Evolutionary conservation across 2,329 filamentous ascomycete genomes (phyloP), one percentile per base, ranked within the genome.

Genomic region (Pseudocercospora crystallina): DNA sequence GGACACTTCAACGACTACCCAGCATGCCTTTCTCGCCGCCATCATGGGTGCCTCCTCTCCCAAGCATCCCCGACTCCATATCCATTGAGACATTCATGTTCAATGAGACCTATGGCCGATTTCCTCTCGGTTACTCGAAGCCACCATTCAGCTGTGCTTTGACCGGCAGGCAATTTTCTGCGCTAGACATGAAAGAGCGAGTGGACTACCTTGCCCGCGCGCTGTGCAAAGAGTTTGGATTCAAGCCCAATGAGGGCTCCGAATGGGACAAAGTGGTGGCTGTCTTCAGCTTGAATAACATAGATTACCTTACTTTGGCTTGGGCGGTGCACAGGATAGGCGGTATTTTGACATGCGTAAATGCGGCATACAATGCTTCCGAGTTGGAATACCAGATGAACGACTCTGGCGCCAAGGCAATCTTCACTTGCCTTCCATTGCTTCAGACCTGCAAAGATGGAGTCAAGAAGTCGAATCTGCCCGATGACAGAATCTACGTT

Each of bases 181-280:
- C 79, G 5, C 60, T 75, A 29, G 81, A 92, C 60, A 79, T 89
- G 38, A 80, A 79, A 43, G 76, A 84, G 49, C 79, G 87, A 15
- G 80, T 87, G 8, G 84, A 89, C 26, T 76, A 74, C 46, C 76
- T 94, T 15, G 80, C 89, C 12, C 80, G 85, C 51, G 85, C 81
- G 15, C 72, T 95, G 31, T 79, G 80, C 35, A 84, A 87, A 65
- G 82, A 88, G 56, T 78, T 94, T 52, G 84, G 81, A 37, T 90
- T 88, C 79, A 69, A 78, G 39, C 82, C 86, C 7, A 85, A 88
- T 59, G 69, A 82, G 49, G 88, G 86, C 10, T 81, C 82, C 0
- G 87, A 91, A 66, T 94, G 86, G 85, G 88, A 94, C 63, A 90
- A 90, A 68, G 86, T 91, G 17, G 75, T 89, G 41, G 85, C 78